These are phyloP conservation scores for Skeletonema menzelii DNA, from an alignment of 108 stramenopile genomes.

Conservation along the genomic window DNA sequence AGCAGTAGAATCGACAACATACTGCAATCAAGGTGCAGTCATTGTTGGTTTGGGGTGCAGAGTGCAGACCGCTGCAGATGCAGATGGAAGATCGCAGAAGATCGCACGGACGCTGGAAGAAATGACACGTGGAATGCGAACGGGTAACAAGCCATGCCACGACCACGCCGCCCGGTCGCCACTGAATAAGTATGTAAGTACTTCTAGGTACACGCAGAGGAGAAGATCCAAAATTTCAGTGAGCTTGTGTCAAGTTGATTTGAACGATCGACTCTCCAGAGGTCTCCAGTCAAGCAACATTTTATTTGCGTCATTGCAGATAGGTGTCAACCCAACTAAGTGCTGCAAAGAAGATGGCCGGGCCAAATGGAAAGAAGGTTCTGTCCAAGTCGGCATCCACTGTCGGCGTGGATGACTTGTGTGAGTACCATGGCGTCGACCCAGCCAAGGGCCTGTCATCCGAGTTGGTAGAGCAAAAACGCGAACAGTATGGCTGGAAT, in stretches of 20 bases:
- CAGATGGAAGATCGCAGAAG: too few relatives aligned
- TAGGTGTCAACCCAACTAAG: not conserved
- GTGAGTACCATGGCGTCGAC: constrained; percentile 11
- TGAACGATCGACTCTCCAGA: too few relatives aligned
- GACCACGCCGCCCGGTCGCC: too few relatives aligned
- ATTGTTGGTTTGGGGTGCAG: too few relatives aligned
- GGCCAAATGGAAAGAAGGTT: not conserved
- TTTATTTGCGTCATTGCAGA: not conserved
- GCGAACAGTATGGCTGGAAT: constrained; percentile 27
- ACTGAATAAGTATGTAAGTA: too few relatives aligned
- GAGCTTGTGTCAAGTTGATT: too few relatives aligned
- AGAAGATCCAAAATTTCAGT: not conserved
- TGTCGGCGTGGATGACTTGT: constrained; percentile 18
- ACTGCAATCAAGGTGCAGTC: not conserved
- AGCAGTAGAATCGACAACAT: not conserved
- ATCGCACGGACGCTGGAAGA: too few relatives aligned
- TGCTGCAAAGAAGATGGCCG: constrained; percentile 4
- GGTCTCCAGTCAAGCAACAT: not conserved
- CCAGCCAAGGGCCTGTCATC: constrained; percentile 32
- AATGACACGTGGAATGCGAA: too few relatives aligned
- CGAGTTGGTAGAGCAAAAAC: constrained; percentile 22
- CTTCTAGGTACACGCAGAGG: too few relatives aligned
- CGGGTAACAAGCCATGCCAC: too few relatives aligned
- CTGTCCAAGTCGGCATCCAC: constrained; percentile 34
- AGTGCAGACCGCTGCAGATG: too few relatives aligned